Evolutionary conservation across 352 stramenopile species (phyloP).

Genomic region (Phytophthora meadii): DNA sequence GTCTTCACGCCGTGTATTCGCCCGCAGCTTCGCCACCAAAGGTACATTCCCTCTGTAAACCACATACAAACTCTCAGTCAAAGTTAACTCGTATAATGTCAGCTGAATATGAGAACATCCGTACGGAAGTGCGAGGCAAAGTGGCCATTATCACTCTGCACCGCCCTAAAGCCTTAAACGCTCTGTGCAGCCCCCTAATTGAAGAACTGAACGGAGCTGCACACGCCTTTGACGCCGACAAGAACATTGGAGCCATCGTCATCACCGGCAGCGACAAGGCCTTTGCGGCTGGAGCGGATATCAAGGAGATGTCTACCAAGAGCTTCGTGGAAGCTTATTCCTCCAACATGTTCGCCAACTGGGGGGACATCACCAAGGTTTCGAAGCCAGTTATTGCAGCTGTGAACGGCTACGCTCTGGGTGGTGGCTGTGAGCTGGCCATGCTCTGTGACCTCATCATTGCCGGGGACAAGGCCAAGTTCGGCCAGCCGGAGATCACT

Average conservation of each 20-base stretch:
- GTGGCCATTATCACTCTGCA: constrained; percentile 97
- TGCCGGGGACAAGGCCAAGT: constrained; percentile 96
- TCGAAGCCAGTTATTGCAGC: constrained; percentile 96
- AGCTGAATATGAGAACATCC: constrained; percentile 90
- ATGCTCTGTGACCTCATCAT: constrained; percentile 99
- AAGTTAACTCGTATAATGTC: constrained; percentile 9
- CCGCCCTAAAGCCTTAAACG: constrained; percentile 98
- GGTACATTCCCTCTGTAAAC: constrained; percentile 25
- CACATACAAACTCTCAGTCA: not conserved
- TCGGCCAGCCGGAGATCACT: constrained; percentile 99
- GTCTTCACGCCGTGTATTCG: constrained; percentile 34
- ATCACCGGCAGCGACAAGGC: constrained; percentile 96
- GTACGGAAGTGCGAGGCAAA: constrained; percentile 86
- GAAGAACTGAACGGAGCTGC: constrained; percentile 95
- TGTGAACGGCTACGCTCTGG: constrained; percentile 98
- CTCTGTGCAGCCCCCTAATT: constrained; percentile 95
- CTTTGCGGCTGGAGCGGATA: constrained; percentile 97
- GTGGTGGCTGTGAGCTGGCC: constrained; percentile 97
- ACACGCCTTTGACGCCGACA: constrained; percentile 92
- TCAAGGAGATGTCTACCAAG: constrained; percentile 96
- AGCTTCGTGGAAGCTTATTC: constrained; percentile 95
- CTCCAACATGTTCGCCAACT: constrained; percentile 98
- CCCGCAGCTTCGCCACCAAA: constrained; percentile 64
- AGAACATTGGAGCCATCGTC: constrained; percentile 95
- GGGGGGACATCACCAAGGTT: constrained; percentile 95